Evolutionary conservation across 2,329 filamentous ascomycete species (phyloP), one percentile per base, ranked within the genome.

Genomic region (Pezicula rhizophila): DNA sequence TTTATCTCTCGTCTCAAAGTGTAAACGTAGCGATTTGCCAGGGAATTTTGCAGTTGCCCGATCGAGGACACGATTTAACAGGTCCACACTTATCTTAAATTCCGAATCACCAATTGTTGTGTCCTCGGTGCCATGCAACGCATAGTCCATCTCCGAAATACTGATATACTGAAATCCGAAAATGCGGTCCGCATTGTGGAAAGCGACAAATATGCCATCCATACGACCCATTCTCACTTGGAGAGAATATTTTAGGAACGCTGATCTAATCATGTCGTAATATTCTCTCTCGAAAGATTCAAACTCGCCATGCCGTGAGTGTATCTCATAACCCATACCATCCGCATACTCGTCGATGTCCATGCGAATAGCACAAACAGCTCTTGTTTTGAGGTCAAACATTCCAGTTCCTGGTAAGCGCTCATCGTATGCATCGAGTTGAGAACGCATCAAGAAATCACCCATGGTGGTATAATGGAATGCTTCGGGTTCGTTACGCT

Each of bases 181-280:
- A 44, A 99, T 95, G 48, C 91, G 86, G 67, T 91, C 78, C 2
- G 90, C 88, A 65, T 99, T 99, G 72, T 99, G 93, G 65, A 84
- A 99, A 2, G 93, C 93, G 18, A 97, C 87, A 63, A 97, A 99
- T 44, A 97, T 96, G 47, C 93, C 93, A 64, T 99, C 92, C 95
- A 99, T 99, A 44, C 91, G 84, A 15, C 95, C 93, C 81, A 99
- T 95, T 40, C 93, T 87, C 25, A 92, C 95, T 68, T 99, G 93
- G 26, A 99, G 75, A 8, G 91, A 96, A 67, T 99, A 99, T 64
- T 99, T 99, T 48, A 99, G 73, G 70, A 99, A 92, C 0, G 92
- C 93, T 1, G 91, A 81, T 46, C 95, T 80, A 51, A 95, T 92
- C 90, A 99, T 95, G 67, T 99, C 93, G 65, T 85, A 95, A 66